Evolutionary conservation across 2,329 filamentous ascomycete species (phyloP), one percentile per base, ranked within the genome.

Genomic region (Dactylellina parvicollis): DNA sequence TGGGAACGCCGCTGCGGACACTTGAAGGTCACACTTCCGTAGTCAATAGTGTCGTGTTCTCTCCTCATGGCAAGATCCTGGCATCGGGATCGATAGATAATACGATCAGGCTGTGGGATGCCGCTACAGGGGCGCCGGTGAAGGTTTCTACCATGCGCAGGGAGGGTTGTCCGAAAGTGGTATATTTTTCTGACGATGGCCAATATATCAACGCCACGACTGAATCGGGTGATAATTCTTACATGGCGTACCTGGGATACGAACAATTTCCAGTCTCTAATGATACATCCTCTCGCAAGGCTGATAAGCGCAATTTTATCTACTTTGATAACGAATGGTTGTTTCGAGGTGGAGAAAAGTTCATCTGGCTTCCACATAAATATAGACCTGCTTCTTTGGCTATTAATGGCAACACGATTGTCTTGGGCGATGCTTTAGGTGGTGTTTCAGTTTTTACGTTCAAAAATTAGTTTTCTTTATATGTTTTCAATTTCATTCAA

Each of bases 21-120:
- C 78, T 16, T 52, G 75, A 28, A 76, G 76, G 16, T 75, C 22
- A 79, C 52, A 75, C 66, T 1, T 44, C 26, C 47, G 69, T 3
- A 14, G 28, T 61, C 18, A 9, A 30, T 20, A 22, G 9, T 22
- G 20, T 60, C 4, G 55, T 38, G 9, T 61, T 61, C 28, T 49
- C 57, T 4, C 42, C 42, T 22, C 26, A 61, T 18, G 57, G 57
- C 18, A 47, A 44, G 20, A 14, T 36, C 14, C 28, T 61, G 3
- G 57, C 57, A 28, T 61, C 44, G 30, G 57, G 8, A 49, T 62
- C 40, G 3, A 4, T 3, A 4, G 46, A 50, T 22, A 28, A 14
- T 4, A 62, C 42, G 3, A 32, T 57, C 30, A 57, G 54, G 32
- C 34, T 57, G 20, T n/a, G n/a, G n/a, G n/a, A n/a, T n/a, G n/a